Evolutionary conservation across 345 rosid species (phyloP), one percentile per base, ranked within the genome.

Genomic region (Sisymbrium altissimum): DNA sequence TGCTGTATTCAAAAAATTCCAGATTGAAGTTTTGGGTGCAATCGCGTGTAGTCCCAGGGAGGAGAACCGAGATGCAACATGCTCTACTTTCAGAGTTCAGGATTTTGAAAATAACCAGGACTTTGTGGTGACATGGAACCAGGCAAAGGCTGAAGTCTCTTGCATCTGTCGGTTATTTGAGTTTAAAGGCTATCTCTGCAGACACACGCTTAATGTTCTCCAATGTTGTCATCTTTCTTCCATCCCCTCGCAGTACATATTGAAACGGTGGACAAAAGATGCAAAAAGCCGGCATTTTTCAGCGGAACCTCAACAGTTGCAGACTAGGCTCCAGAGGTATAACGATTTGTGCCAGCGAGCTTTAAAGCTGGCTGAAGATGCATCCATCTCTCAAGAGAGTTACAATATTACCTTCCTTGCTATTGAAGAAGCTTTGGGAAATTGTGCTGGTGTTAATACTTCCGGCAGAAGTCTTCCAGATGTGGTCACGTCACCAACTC

Each of bases 231-330:
- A 80, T 54, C 83, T 80, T 35, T 86, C 88, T 9, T 66, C 81
- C 55, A 81, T 88, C 62, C 90, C 93, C 30, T 59, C 84, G 4
- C 90, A 80, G 66, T 88, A 84, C 70, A 78, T 88, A 72, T 71
- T 86, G 78, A 88, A 86, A 64, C 77, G 93, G 40, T 88, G 93
- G 93, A 88, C 90, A n/a, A 88, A 86, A 79, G 90, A 83, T 55
- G 93, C 86, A 38, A 88, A 83, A 73, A 77, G 69, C 81, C 77
- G 79, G 68, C 82, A 80, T 38, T 59, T 81, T 52, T 2, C 81
- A 17, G 83, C 71, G 40, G 90, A 81, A 59, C 81, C 87, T 75
- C 87, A 73, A 39, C 86, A 78, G 75, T 72, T 84, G 55, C 88
- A 83, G 46, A 81, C 84, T 17, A 83, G 88, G 74, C 73, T 79